Evolutionary conservation across 1,139 yeast species (phyloP).

Genomic region (Lodderomyces jiufengensis): DNA sequence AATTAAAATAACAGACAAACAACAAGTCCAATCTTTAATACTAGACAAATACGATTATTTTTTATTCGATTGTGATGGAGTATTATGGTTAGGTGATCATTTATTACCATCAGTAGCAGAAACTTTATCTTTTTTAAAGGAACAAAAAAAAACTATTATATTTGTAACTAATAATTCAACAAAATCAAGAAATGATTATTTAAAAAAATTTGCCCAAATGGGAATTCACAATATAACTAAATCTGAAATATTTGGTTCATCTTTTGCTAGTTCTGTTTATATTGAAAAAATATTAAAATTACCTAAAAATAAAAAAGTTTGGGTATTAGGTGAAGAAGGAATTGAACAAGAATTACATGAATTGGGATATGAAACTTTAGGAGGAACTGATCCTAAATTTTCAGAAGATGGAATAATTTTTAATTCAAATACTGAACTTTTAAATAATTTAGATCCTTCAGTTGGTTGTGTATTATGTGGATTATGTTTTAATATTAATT

Average conservation of each 20-base stretch:
- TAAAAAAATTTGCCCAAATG: conserved; percentile 67
- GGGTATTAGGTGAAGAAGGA: conserved; percentile 48
- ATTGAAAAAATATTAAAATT: conserved; percentile 71
- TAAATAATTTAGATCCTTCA: conserved; percentile 53
- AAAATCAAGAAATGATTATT: conserved; percentile 75
- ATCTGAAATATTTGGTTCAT: conserved; percentile 84
- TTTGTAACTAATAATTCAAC: conserved; percentile 96
- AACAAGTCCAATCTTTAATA: conserved; percentile 17
- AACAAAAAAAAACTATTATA: conserved; percentile 54
- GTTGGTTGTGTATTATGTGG: conserved; percentile 94
- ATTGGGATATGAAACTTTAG: conserved; percentile 40
- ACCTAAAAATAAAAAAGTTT: conserved; percentile 52
- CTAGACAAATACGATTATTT: conserved; percentile 38
- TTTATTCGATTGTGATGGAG: conserved; percentile 48
- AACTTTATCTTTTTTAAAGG: conserved; percentile 34
- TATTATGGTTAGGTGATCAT: conserved; percentile 48
- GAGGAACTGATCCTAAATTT: conserved; percentile 38
- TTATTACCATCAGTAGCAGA: conserved; percentile 39
- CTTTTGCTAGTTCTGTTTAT: conserved; percentile 89
- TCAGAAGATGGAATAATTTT: conserved; percentile 30
- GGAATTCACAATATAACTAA: conserved; percentile 63
- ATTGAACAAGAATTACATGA: conserved; percentile 42
- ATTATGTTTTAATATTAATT: conserved; percentile 69
- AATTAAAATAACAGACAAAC: conserved; percentile 15
- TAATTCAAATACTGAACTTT: conserved; percentile 30